Base-by-base conservation (phyloP, 257 asterid genomes). In the Penstemon davidsonii region DNA sequence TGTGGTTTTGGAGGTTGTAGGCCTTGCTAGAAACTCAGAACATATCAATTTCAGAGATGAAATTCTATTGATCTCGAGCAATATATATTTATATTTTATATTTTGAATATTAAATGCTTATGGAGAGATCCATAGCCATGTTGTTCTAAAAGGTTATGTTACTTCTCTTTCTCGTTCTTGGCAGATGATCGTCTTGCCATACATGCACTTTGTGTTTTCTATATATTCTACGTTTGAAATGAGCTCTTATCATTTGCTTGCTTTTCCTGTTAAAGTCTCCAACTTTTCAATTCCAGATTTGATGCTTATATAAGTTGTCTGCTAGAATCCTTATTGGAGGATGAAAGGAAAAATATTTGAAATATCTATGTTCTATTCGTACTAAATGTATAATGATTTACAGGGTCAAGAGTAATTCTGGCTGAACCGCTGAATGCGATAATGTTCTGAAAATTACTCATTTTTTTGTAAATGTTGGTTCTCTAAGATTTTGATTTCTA, bases 61-160 rank as follows among this genome's bases (percentile, higher is more conserved):
- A 33, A 7, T 15, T 19, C 38, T 62, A 39, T 37, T 19, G 25
- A 19, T 19, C 37, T 13, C 36, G 33, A 15, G 40, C 49, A 42
- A 60, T 69, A 39, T 18, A 5, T 69, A 10, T n/a, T n/a, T n/a
- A n/a, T n/a, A n/a, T n/a, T 41, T 55, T 33, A 42, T 72, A n/a
- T 57, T 66, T 60, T 38, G 44, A 73, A 11, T 63, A 4, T 54
- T 13, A n/a, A 65, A 50, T n/a, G 45, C 66, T 55, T 71, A 4
- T 54, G 41, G 43, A 15, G 60, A 53, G 55, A 54, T 40, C 41
- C 15, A 41, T 73, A 43, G 19, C 57, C 39, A 7, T 66, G 52
- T 62, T 60, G 47, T 58, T 53, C 37, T 61, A 54, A 44, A 43
- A 4, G 49, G 78, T 60, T 59, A 36, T 37, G 59, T 60, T 53